phyloP scores from a whole-genome alignment of 1,284 basidiomycete genomes.

The Pyrrhoderma noxium region DNA sequence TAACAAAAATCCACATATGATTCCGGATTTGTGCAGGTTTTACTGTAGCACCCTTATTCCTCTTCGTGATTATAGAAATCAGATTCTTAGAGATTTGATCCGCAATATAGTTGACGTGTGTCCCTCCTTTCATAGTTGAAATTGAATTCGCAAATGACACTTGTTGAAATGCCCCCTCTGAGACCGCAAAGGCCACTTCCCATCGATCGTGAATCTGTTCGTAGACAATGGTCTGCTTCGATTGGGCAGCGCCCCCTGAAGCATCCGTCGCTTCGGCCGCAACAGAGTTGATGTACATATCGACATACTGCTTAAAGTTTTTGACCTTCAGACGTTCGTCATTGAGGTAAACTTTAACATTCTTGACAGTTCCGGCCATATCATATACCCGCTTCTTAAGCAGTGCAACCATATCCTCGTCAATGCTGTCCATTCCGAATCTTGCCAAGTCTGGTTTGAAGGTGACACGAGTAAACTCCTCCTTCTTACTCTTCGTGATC shows the following conservation, averaged over 20 bases:
- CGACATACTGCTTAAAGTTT: slow-evolving; percentile 96
- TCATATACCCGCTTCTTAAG: slow-evolving; percentile 96
- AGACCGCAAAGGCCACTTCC: slow-evolving; percentile 95
- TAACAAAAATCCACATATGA: slow-evolving; percentile 99
- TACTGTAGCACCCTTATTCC: slow-evolving; percentile 92
- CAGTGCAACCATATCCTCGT: slow-evolving; percentile 86
- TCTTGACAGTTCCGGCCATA: slow-evolving; percentile 91
- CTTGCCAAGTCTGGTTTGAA: slow-evolving; percentile 91
- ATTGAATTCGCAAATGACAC: slow-evolving; percentile 99
- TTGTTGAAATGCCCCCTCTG: slow-evolving; percentile 86
- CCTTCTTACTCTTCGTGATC: slow-evolving; percentile 86
- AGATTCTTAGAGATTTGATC: slow-evolving; percentile 87
- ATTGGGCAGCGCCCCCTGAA: slow-evolving; percentile 66
- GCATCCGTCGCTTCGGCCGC: slow-evolving; percentile 57
- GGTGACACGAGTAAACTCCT: slow-evolving; percentile 93
- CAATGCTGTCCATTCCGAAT: slow-evolving; percentile 91
- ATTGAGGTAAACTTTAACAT: slow-evolving; percentile 92
- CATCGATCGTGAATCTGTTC: slow-evolving; percentile 79
- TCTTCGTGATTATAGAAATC: slow-evolving; percentile 82
- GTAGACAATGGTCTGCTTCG: slow-evolving; percentile 78
- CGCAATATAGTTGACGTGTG: slow-evolving; percentile 84
- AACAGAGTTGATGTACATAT: slow-evolving; percentile 81
- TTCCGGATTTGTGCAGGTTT: slow-evolving; percentile 94
- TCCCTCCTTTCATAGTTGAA: slow-evolving; percentile 94
- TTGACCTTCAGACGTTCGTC: slow-evolving; percentile 91